Percentiles rank a stretch among this genome's conserved stretches.
These are phyloP conservation scores for Triticum monococcum DNA, from an alignment of 176 grass and related monocot species.

Conservation along the genomic window DNA sequence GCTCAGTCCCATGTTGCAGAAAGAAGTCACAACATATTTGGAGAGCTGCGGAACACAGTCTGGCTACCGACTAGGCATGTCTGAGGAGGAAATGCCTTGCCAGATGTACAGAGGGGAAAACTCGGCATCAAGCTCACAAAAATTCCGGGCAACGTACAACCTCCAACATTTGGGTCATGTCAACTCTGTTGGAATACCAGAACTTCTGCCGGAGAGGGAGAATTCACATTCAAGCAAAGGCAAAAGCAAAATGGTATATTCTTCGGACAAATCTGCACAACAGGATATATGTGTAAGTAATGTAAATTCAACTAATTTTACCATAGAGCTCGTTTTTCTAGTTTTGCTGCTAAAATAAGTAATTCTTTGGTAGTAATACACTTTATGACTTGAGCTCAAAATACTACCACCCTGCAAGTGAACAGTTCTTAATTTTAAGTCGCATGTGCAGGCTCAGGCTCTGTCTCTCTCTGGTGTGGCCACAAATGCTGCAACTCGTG, in stretches of 20 bases:
- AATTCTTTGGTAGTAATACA: conserved; percentile 5
- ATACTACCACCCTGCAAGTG: not conserved
- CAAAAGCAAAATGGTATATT: not conserved
- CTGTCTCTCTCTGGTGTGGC: not conserved
- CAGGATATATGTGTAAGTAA: not conserved
- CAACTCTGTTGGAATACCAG: not conserved
- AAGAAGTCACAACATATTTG: not conserved
- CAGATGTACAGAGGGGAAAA: not conserved
- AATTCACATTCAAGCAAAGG: not conserved
- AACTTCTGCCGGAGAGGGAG: not conserved
- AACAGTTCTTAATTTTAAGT: not conserved
- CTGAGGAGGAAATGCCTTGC: not conserved
- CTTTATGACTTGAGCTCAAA: not conserved
- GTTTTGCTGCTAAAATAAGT: not conserved
- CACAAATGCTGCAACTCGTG: not conserved
- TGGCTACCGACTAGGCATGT: not conserved
- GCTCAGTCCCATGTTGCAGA: not conserved
- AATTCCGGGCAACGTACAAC: not conserved
- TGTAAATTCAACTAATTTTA: not conserved
- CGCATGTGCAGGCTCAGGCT: not conserved
- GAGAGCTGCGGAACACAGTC: not conserved
- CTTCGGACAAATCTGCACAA: not conserved
- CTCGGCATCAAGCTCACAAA: not conserved
- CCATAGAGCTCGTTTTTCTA: not conserved
- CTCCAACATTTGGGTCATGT: not conserved